phyloP scores from a whole-genome alignment of 2,329 filamentous ascomycete genomes.

The Cryphonectria parasitica region DNA sequence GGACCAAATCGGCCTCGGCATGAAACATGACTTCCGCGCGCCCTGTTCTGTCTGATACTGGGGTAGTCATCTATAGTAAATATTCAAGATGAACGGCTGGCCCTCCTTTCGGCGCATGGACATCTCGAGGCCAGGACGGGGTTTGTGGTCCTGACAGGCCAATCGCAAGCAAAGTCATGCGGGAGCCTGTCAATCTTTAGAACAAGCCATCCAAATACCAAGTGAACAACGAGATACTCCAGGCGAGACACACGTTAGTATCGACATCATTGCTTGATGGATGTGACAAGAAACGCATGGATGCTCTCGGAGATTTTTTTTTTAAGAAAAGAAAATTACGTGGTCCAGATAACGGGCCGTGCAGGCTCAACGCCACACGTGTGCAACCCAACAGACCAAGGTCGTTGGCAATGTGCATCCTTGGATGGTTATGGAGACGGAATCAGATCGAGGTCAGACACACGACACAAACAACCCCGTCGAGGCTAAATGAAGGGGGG shows the following conservation, averaged over 20 bases:
- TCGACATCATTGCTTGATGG: neutral
- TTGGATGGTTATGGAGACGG: neutral
- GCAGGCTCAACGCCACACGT: slow-evolving; percentile 7
- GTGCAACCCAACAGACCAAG: neutral
- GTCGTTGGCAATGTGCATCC: neutral
- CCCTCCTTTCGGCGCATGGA: slow-evolving; percentile 17
- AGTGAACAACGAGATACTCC: neutral
- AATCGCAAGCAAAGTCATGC: slow-evolving; percentile 22
- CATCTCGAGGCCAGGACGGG: slow-evolving; percentile 14
- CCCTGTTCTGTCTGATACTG: slow-evolving; percentile 22
- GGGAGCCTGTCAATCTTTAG: neutral
- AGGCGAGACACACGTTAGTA: neutral
- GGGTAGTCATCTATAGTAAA: slow-evolving; percentile 20
- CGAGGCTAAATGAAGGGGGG: neutral
- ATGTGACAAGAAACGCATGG: neutral
- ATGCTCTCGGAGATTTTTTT: neutral
- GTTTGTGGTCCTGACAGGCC: slow-evolving; percentile 21
- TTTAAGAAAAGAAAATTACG: neutral
- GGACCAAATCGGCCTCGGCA: slow-evolving; percentile 20
- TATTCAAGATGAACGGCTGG: slow-evolving; percentile 8
- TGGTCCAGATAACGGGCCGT: neutral
- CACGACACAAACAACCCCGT: slow-evolving; percentile 18
- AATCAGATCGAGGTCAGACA: slow-evolving; percentile 18
- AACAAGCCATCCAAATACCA: neutral
- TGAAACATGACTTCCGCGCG: slow-evolving; percentile 15